Base-by-base conservation (phyloP, 2,329 filamentous ascomycete species). In the Hymenoscyphus linearis region DNA sequence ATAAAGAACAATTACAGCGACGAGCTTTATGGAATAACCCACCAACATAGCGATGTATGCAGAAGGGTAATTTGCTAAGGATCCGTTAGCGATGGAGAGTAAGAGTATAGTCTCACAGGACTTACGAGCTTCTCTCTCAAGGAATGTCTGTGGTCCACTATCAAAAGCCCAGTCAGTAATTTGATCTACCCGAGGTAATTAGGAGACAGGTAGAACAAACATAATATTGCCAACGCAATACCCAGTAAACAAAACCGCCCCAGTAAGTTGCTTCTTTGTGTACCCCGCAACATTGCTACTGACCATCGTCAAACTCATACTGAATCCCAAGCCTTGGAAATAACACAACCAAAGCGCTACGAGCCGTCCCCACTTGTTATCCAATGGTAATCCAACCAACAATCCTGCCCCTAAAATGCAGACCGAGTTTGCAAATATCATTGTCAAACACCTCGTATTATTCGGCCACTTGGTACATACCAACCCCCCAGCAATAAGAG, bases 291-390 rank as follows among this genome's bases (percentile, higher is more conserved):
- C 74, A 67, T 84, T 84, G 12, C 75, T 78, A 62, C 75, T 79
- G 31, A 84, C 75, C 69, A 83, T 81, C 0, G 80, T 83, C 62
- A 84, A 69, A 60, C 75, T 78, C 74, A 83, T 78, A 52, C 76
- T 80, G 66, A 83, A 83, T 1, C 80, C 79, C 6, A 83, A 65
- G 0, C 79, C 79, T 64, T 82, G 79, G 67, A 82, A 82, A 65
- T 78, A 82, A 63, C 79, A 82, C 14, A 85, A 74, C 81, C 82
- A 85, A 3, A 85, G 75, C 0, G 78, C 81, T 4, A 85, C 82
- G 1, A 85, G 73, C 2, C 81, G 75, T 13, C 81, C 82, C 82
- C 82, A 84, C 73, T 82, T 82, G 65, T 82, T 81, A 44, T 67
- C 66, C 22, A 73, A 67, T 0, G 81, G 79, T 4, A 85, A 71